phyloP scores from a whole-genome alignment of 495 filamentous ascomycete species.

The Podospora sp. region DNA sequence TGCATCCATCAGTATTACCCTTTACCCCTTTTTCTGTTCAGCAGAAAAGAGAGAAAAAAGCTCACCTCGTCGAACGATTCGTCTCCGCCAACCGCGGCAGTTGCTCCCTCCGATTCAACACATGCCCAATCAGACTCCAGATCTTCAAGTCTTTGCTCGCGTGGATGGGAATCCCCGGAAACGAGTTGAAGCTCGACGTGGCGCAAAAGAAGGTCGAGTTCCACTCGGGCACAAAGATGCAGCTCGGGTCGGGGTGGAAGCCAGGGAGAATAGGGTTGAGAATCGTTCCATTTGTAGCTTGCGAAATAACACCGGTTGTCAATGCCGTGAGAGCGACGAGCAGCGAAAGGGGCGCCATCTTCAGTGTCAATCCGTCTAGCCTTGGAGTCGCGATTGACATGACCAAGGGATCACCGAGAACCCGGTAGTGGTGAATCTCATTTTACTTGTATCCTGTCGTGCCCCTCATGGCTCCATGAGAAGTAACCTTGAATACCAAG shows the following conservation, averaged over 20 bases:
- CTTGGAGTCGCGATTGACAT: neutral
- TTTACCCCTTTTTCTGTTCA: neutral
- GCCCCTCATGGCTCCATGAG: too few relatives aligned
- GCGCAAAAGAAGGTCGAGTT: conserved; percentile 57
- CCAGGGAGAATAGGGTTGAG: conserved; percentile 58
- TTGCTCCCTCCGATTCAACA: conserved; percentile 43
- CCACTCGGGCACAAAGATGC: conserved; percentile 52
- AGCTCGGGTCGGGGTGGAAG: conserved; percentile 59
- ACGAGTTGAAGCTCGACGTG: conserved; percentile 56
- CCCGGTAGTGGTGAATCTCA: neutral
- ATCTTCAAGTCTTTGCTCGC: conserved; percentile 54
- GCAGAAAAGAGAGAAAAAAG: too few relatives aligned
- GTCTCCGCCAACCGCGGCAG: conserved; percentile 47
- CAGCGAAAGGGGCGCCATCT: neutral
- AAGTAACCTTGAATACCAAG: too few relatives aligned
- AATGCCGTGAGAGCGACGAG: neutral
- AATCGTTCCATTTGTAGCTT: conserved; percentile 27
- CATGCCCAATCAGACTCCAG: conserved; percentile 55
- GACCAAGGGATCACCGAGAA: neutral
- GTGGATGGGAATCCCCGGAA: conserved; percentile 57
- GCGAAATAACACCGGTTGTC: neutral
- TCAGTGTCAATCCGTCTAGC: neutral
- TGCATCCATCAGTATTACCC: neutral
- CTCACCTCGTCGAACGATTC: conserved; percentile 46
- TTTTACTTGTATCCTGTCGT: neutral